phyloP scores from a whole-genome alignment of 1,139 yeast genomes.

The Fermentozyma sake region DNA sequence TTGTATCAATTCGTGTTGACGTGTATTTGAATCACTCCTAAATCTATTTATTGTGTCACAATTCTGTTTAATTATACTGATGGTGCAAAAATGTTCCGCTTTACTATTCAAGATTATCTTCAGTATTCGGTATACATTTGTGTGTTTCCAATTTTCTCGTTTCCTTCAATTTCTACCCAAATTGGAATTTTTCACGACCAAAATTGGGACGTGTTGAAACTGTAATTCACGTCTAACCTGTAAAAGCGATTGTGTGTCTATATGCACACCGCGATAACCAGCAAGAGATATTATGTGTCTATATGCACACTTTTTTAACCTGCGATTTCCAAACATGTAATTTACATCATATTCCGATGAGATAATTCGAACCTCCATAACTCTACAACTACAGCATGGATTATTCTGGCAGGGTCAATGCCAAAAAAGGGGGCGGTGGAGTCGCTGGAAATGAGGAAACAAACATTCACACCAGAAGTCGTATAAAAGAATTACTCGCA shows the following conservation, averaged over 20 bases:
- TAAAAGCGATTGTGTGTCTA: not conserved
- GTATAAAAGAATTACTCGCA: constrained; percentile 61
- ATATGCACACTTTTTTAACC: too few relatives aligned
- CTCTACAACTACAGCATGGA: constrained; percentile 28
- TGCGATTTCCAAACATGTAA: too few relatives aligned
- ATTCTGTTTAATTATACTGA: too few relatives aligned
- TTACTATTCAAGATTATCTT: too few relatives aligned
- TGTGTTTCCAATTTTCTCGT: too few relatives aligned
- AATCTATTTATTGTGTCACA: not conserved
- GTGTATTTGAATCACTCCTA: not conserved
- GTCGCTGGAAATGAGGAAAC: constrained; percentile 67
- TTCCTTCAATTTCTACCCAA: too few relatives aligned
- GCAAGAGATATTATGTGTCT: too few relatives aligned
- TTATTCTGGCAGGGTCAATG: constrained; percentile 41
- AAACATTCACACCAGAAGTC: constrained; percentile 59
- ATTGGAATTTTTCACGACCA: too few relatives aligned
- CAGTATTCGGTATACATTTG: too few relatives aligned
- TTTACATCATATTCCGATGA: too few relatives aligned
- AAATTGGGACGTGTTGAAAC: not conserved
- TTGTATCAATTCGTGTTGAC: too few relatives aligned
- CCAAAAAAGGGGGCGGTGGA: constrained; percentile 60
- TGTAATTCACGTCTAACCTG: constrained; percentile 1
- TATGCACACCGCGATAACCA: not conserved
- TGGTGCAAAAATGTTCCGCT: too few relatives aligned
- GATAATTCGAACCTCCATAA: not conserved